phyloP scores from a whole-genome alignment of 257 asterid genomes.

The Nicotiana attenuata region DNA sequence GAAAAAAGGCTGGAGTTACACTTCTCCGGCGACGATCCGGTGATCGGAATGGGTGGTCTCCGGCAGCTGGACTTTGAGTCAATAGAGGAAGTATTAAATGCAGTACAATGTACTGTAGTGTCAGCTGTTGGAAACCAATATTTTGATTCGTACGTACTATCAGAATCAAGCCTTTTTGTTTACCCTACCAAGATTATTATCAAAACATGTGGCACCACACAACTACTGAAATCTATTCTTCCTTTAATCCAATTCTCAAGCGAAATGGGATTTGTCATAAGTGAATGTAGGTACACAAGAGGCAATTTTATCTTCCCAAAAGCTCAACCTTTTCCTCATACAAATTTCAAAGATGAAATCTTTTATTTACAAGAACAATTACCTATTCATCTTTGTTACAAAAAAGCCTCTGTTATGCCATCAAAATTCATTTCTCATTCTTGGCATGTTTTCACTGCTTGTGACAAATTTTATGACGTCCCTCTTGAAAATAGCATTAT shows the following conservation, averaged over 20 bases:
- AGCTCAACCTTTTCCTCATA: constrained; percentile 78
- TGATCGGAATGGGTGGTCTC: constrained; percentile 52
- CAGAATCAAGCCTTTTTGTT: constrained; percentile 80
- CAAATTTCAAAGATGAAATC: constrained; percentile 69
- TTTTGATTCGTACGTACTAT: constrained; percentile 79
- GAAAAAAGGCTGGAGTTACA: constrained; percentile 84
- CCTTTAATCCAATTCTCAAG: constrained; percentile 48
- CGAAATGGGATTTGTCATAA: constrained; percentile 49
- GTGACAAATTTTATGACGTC: constrained; percentile 25
- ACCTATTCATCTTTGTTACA: constrained; percentile 42
- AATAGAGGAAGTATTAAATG: constrained; percentile 61
- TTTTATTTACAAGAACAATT: constrained; percentile 45
- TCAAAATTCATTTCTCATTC: constrained; percentile 53
- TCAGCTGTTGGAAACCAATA: constrained; percentile 73
- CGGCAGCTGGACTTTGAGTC: constrained; percentile 51
- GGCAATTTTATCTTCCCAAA: constrained; percentile 91
- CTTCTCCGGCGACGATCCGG: constrained; percentile 70
- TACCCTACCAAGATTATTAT: constrained; percentile 81
- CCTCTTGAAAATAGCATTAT: constrained; percentile 12
- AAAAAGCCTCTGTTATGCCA: constrained; percentile 58
- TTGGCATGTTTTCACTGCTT: constrained; percentile 86
- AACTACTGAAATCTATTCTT: constrained; percentile 64
- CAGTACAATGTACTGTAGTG: constrained; percentile 91
- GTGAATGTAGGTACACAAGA: constrained; percentile 82
- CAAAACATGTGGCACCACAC: constrained; percentile 97